Percentiles rank a stretch among this genome's conserved stretches.
Evolutionary conservation across 805 yeast genomes (phyloP).

Genomic region (Yamadazyma olivae): DNA sequence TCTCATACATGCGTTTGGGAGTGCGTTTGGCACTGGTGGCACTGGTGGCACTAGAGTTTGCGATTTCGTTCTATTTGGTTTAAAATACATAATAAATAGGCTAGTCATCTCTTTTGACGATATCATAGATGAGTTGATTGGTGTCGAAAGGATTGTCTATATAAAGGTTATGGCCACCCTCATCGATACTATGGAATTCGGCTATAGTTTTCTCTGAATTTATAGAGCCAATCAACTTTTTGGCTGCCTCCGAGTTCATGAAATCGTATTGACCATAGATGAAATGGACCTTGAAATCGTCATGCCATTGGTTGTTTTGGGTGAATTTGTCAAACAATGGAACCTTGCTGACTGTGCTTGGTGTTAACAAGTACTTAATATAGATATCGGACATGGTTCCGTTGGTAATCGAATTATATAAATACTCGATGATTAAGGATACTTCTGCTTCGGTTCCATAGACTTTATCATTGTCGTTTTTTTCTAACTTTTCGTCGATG

Average conservation of each 20-base stretch:
- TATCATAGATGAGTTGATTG: constrained; percentile 22
- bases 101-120: constrained; percentile 6
- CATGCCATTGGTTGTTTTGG: constrained; percentile 4
- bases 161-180: constrained; percentile 45
- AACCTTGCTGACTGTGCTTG: constrained; percentile 58
- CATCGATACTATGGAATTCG: constrained; percentile 22
- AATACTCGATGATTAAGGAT: constrained; percentile 34
- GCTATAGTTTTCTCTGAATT: constrained; percentile 16
- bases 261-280: constrained; percentile 72
- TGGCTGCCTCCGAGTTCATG: constrained; percentile 62
- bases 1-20: no score
- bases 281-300: constrained; percentile 37
- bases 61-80: no score
- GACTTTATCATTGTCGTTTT: constrained; percentile 24
- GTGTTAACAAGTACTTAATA: constrained; percentile 49
- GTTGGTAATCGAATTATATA: constrained; percentile 37
- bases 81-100: no score
- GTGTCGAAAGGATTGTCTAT: constrained; percentile 45
- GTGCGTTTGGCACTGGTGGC: no score
- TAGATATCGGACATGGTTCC: constrained; percentile 40
- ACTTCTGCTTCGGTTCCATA: constrained; percentile 39
- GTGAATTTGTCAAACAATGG: constrained; percentile 61
- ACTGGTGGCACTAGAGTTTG: no score
- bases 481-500: constrained; percentile 6
- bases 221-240: constrained; percentile 23